Evolutionary conservation across 306 rosid species (phyloP).

Genomic region (Ammopiptanthus mongolicus): DNA sequence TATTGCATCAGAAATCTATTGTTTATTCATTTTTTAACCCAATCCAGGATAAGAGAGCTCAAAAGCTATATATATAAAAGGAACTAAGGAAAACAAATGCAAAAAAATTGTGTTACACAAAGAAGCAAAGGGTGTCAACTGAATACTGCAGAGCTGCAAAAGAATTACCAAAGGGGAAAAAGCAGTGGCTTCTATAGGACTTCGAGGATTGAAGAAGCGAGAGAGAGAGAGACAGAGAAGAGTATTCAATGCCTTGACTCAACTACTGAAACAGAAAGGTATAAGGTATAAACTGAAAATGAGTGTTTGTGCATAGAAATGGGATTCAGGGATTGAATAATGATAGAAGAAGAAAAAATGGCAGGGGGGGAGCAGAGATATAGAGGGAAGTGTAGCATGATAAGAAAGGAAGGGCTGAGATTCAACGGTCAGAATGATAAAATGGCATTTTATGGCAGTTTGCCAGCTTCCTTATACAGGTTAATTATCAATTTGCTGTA

Average conservation of each 20-base stretch:
- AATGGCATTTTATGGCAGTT: slow-evolving; percentile 10
- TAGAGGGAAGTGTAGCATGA: slow-evolving; percentile 34
- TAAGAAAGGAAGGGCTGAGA: slow-evolving; percentile 85
- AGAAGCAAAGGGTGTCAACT: neutral
- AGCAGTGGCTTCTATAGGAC: neutral
- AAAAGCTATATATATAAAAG: neutral
- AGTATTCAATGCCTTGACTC: slow-evolving; percentile 20
- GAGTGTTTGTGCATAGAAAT: slow-evolving; percentile 2
- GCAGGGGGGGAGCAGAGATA: neutral
- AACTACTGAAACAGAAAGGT: neutral
- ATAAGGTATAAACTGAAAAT: neutral
- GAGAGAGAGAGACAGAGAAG: neutral
- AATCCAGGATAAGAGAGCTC: neutral
- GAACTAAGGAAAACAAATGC: neutral
- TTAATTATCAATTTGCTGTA: neutral
- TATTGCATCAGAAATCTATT: neutral
- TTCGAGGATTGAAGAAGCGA: neutral
- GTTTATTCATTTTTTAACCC: neutral
- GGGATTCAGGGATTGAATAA: slow-evolving; percentile 40
- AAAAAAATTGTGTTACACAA: neutral
- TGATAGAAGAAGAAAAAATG: neutral
- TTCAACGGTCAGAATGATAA: slow-evolving; percentile 42
- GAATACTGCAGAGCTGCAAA: neutral
- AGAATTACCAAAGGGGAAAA: neutral
- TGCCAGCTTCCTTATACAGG: neutral